Evolutionary conservation across 257 asterid genomes (phyloP), one percentile per base, ranked within the genome.

Genomic region (Ophiorrhiza pumila): DNA sequence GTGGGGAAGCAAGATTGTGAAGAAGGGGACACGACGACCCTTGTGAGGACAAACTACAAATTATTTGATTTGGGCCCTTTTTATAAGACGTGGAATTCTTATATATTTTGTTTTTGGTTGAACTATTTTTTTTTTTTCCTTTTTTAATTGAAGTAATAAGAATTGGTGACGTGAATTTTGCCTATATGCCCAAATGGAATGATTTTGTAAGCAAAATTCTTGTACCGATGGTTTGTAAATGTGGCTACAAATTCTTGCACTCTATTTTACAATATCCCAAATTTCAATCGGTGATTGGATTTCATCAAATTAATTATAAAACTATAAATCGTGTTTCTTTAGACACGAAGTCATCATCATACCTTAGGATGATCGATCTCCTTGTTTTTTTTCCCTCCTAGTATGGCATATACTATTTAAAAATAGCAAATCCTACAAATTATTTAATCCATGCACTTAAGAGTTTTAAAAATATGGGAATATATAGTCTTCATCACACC

Each of bases 1-100:
- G 87, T 74, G 83, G 71, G 82, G 85, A 77, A 68, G 76, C 86
- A 83, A 65, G 77, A 71, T 18, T 59, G 76, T 17, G 35, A 52
- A n/a, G 62, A 34, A 71, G 81, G 79, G 81, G 77, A 76, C 82
- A 77, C 55, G 25, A 4, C 37, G 56, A 63, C 73, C 75, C 69
- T n/a, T 22, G 46, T 22, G 46, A 39, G 45, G 47, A 37, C 68
- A 8, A 3, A 47, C 47, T 9, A 35, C 69, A 41, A 64, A 64
- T 64, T 8, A 64, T 64, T 64, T 41, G 69, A 39, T 64, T 64
- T 41, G 50, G 69, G 69, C 4, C 52, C 69, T 10, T 3, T 2
- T 4, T 4, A 1, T 1, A 6, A 23, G 35, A 41, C 35, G 69
- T 64, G 69, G 69, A 52, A 64, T 41, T 64, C 69, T 42, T 15